A percentile compares a stretch with the other conserved stretches of the same genome.
phyloP scores from a whole-genome alignment of 2,329 filamentous ascomycete species.

The Chalaropsis ovoidea region DNA sequence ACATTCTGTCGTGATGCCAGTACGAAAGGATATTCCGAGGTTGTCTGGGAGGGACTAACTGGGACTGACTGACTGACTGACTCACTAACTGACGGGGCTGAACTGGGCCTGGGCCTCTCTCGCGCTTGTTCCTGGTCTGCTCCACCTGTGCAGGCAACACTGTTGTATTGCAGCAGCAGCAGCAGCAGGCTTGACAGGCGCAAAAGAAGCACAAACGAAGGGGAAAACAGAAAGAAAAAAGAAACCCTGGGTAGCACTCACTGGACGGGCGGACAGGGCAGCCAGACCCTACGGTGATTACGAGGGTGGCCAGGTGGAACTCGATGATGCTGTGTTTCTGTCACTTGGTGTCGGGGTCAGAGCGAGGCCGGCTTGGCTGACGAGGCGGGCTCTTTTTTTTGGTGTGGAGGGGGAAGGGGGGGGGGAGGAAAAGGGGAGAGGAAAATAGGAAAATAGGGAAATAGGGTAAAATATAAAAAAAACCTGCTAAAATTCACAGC shows the following conservation, averaged over 20 bases:
- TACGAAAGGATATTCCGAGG: too few relatives aligned
- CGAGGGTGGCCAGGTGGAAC: too few relatives aligned
- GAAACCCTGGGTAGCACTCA: too few relatives aligned
- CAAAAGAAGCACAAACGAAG: not conserved
- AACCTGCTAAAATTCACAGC: too few relatives aligned
- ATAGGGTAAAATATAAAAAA: not conserved
- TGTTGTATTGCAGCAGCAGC: not conserved
- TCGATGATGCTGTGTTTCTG: too few relatives aligned
- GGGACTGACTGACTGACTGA: too few relatives aligned
- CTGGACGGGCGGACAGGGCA: too few relatives aligned
- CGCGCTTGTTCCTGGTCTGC: too few relatives aligned
- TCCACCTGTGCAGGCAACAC: constrained; percentile 6
- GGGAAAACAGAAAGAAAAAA: not conserved
- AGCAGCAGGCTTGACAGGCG: not conserved
- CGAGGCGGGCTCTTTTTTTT: not conserved
- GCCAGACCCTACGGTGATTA: not conserved
- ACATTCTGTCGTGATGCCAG: too few relatives aligned
- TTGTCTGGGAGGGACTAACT: too few relatives aligned
- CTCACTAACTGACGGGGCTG: too few relatives aligned
- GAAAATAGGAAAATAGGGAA: not conserved
- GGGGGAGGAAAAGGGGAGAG: not conserved
- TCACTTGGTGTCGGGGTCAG: not conserved
- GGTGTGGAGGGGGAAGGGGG: not conserved
- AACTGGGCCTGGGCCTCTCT: too few relatives aligned
- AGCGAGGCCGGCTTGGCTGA: not conserved